Conservation (phyloP, 192 early-diverging fungal species). For the Mortierella alpina region DNA sequence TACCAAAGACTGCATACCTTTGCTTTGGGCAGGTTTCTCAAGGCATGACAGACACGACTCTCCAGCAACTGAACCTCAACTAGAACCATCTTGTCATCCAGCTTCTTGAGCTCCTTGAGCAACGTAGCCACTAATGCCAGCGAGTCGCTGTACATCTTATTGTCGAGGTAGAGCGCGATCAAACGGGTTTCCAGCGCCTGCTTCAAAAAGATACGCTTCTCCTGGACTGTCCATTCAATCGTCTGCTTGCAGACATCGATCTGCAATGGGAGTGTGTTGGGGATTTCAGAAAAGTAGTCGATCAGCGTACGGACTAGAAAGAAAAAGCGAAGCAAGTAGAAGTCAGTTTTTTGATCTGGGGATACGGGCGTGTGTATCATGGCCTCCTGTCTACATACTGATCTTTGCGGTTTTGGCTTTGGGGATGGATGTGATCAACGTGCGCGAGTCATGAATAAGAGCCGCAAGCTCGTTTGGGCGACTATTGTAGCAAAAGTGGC, state of each 20-base stretch:
- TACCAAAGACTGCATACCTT: constrained; percentile 58
- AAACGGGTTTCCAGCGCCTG: constrained; percentile 96
- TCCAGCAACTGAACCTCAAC: constrained; percentile 98
- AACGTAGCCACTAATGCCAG: constrained; percentile 83
- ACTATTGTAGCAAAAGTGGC: constrained; percentile 48
- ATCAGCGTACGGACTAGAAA: constrained; percentile 81
- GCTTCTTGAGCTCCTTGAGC: constrained; percentile 95
- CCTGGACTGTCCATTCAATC: constrained; percentile 90
- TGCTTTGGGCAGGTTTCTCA: constrained; percentile 93
- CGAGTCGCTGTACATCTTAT: constrained; percentile 95
- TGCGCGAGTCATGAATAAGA: constrained; percentile 84
- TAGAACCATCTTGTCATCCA: constrained; percentile 98
- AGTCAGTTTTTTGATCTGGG: neutral
- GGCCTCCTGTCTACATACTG: constrained; percentile 57
- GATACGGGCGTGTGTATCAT: neutral
- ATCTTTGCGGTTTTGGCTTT: constrained; percentile 98
- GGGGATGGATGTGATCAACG: constrained; percentile 84
- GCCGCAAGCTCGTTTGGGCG: constrained; percentile 81
- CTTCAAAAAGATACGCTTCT: constrained; percentile 95
- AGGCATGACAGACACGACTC: constrained; percentile 91
- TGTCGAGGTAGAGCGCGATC: constrained; percentile 89
- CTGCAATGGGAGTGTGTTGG: constrained; percentile 87
- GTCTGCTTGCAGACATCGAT: constrained; percentile 94
- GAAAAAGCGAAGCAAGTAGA: neutral
- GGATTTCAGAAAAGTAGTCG: constrained; percentile 89